phyloP scores from a whole-genome alignment of 129 eudicot genomes.

The Silybum marianum region DNA sequence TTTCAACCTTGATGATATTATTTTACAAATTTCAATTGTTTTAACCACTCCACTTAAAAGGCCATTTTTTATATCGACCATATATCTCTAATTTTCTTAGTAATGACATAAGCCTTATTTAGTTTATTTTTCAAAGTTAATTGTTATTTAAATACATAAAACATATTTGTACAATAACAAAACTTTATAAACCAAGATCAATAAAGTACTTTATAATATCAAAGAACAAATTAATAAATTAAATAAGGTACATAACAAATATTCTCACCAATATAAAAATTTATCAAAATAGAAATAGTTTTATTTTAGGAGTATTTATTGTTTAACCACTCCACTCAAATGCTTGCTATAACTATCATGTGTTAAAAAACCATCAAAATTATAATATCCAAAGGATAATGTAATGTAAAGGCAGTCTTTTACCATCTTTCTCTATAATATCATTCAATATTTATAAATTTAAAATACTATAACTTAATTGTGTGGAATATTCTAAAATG shows the following conservation, averaged over 20 bases:
- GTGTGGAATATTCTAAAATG: no score
- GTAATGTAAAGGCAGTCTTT: neutral
- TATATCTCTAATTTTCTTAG: neutral
- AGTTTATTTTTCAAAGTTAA: neutral
- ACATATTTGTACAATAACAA: neutral
- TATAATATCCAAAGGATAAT: neutral
- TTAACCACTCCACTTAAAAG: neutral
- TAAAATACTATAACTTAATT: no score
- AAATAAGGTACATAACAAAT: neutral
- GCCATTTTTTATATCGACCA: neutral
- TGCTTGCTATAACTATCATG: neutral
- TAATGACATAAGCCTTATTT: neutral
- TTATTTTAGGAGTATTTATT: neutral
- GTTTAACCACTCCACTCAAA: constrained; percentile 28
- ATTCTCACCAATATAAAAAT: neutral
- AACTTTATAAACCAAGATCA: neutral
- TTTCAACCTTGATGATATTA: no score
- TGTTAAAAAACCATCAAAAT: neutral
- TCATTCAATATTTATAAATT: no score
- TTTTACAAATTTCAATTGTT: neutral
- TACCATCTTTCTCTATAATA: no score
- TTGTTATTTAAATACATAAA: neutral
- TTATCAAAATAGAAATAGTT: neutral
- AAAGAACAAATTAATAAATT: neutral
- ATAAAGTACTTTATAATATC: neutral